Base-by-base conservation (phyloP, 2,329 filamentous ascomycete species). In the Trichoderma cornu-damae region DNA sequence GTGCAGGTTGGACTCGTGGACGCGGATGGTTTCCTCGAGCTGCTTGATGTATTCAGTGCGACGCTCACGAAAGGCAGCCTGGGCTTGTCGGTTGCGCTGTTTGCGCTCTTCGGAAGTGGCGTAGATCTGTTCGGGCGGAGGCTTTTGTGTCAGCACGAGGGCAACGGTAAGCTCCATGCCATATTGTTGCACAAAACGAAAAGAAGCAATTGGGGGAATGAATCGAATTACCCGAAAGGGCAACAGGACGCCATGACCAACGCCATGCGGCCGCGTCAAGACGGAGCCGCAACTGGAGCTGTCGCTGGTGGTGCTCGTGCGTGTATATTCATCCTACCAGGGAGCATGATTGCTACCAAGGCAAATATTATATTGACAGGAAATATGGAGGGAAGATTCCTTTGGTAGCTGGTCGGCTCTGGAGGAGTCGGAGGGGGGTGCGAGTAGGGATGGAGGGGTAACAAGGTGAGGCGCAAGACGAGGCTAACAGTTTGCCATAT, bases 21-120 rank as follows among this genome's bases (percentile, higher is more conserved):
- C 89, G 69, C 94, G 93, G 74, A 99, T 97, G 57, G 92, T 96
- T 66, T 93, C 90, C 76, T 99, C 94, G 24, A 99, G 83, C 73
- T 99, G 94, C 77, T 97, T 97, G 77, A 99, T 99, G 73, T 99
- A 99, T 78, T 99, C 94, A 56, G 93, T 97, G 59, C 94, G 87
- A 64, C 94, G 88, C 76, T 99, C 94, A 65, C 94, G 87, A 69
- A 99, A 99, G 58, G 94, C 94, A 56, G 94, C 94, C 75, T 99
- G 94, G 47, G 94, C 94, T 77, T 97, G 94, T 66, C 94, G 82
- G 71, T 99, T 99, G 63, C 94, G 85, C 76, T 97, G 94, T 78
- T 99, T 97, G 68, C 94, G 87, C 75, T 99, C 94, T 74, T 99
- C 94, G 9, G 94, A 97, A 34, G 94, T 99, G 55, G 94, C 94